Evolutionary conservation across 495 filamentous ascomycete genomes (phyloP).

Genomic region (Penicillium argentinense): DNA sequence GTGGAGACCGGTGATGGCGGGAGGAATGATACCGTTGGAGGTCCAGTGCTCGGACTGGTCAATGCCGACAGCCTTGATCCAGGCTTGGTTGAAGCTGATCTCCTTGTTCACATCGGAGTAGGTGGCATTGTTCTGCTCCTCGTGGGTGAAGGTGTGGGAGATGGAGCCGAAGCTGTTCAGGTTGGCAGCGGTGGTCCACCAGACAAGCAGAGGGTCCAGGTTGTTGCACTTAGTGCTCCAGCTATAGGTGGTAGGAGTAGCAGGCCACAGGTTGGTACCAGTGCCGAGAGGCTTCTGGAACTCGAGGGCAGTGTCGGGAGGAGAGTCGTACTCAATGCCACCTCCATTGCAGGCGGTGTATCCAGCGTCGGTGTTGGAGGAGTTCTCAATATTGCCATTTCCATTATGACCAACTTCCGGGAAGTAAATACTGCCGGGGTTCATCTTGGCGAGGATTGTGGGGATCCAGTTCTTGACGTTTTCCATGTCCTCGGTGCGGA

Average conservation of each 20-base stretch:
- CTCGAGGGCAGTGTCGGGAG: conserved; percentile 51
- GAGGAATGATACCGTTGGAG: conserved; percentile 57
- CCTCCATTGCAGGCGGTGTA: conserved; percentile 30
- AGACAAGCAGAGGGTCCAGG: conserved; percentile 49
- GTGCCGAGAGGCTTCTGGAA: conserved; percentile 58
- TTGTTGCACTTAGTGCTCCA: conserved; percentile 50
- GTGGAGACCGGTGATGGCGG: conserved; percentile 63
- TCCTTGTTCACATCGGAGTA: conserved; percentile 57
- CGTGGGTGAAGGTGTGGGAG: conserved; percentile 65
- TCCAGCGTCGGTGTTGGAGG: conserved; percentile 37
- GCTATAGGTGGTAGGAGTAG: conserved; percentile 40
- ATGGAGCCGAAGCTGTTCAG: conserved; percentile 53
- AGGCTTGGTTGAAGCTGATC: conserved; percentile 60
- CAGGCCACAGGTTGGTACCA: conserved; percentile 56
- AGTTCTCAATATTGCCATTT: conserved; percentile 57
- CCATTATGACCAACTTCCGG: conserved; percentile 62
- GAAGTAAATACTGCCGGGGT: conserved; percentile 54
- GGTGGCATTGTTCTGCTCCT: conserved; percentile 60
- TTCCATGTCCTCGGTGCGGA: conserved; percentile 49
- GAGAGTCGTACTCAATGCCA: conserved; percentile 37
- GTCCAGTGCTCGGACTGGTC: conserved; percentile 42
- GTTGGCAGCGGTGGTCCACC: conserved; percentile 49
- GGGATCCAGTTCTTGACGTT: conserved; percentile 50
- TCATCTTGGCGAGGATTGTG: conserved; percentile 52
- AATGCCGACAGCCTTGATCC: conserved; percentile 54